A percentile compares a stretch with the other conserved stretches of the same genome.
Conservation (phyloP, 2,329 filamentous ascomycete species). For the Colletotrichum godetiae region DNA sequence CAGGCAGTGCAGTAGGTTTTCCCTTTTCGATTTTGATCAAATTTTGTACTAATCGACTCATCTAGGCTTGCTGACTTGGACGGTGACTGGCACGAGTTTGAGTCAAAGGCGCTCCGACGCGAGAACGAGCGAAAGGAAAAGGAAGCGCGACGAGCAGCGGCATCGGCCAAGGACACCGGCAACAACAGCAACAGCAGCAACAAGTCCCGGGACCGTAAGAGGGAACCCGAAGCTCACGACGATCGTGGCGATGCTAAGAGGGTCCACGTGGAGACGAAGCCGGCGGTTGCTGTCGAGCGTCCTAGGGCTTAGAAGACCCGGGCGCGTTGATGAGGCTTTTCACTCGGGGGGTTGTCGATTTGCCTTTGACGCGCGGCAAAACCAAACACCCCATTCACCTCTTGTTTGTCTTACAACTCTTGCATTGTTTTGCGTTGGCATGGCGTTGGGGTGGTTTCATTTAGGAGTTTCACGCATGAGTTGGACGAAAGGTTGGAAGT, state of each 20-base stretch:
- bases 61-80: conserved; percentile 79
- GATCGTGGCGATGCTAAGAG: conserved; percentile 47
- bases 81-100: conserved; percentile 99
- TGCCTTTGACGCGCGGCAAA: too few relatives aligned
- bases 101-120: conserved; percentile 92
- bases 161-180: conserved; percentile 49
- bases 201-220: conserved; percentile 53
- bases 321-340: not conserved
- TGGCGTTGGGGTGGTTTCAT: conserved; percentile 27
- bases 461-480: not conserved
- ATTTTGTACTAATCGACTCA: conserved; percentile 45
- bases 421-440: conserved; percentile 34
- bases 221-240: conserved; percentile 46
- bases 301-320: conserved; percentile 16
- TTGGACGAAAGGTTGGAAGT: conserved; percentile 11
- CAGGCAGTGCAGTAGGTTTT: conserved; percentile 82
- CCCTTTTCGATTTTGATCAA: not conserved
- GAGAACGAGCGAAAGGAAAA: conserved; percentile 80
- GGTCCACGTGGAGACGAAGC: conserved; percentile 33
- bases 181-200: not conserved
- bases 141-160: conserved; percentile 57
- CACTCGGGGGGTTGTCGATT: too few relatives aligned
- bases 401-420: conserved; percentile 4
- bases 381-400: not conserved
- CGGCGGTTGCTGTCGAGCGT: conserved; percentile 18